phyloP scores from a whole-genome alignment of 1,284 basidiomycete genomes.

The Vanrija sp. region DNA sequence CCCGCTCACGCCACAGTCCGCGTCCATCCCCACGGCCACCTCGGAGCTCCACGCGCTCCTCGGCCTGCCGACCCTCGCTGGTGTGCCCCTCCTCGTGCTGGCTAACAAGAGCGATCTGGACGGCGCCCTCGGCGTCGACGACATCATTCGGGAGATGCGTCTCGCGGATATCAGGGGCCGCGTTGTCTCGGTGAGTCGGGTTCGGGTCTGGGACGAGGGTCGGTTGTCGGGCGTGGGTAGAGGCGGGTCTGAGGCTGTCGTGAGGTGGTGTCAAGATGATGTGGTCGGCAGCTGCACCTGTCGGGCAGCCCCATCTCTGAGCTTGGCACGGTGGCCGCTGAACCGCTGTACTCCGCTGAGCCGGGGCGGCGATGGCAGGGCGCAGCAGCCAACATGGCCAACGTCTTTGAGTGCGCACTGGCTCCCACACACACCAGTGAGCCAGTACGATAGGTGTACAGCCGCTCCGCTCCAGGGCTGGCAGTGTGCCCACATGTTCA shows the following conservation, averaged over 20 bases:
- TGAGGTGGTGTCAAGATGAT: too few relatives aligned
- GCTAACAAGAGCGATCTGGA: constrained; percentile 95
- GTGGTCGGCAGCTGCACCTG: too few relatives aligned
- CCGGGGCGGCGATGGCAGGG: too few relatives aligned
- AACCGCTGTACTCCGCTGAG: too few relatives aligned
- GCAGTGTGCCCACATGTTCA: too few relatives aligned
- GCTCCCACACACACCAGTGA: too few relatives aligned
- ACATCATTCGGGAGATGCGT: constrained; percentile 77
- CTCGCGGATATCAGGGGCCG: constrained; percentile 76
- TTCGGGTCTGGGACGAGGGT: not conserved
- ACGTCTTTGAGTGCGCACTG: too few relatives aligned
- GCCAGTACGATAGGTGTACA: too few relatives aligned
- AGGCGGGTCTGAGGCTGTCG: too few relatives aligned
- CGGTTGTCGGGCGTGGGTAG: too few relatives aligned
- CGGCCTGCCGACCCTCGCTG: constrained; percentile 64
- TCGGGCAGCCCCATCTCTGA: not conserved
- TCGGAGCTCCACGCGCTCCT: constrained; percentile 88
- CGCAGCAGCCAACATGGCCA: too few relatives aligned
- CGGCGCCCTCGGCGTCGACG: constrained; percentile 73
- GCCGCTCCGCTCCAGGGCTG: too few relatives aligned
- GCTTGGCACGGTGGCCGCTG: not conserved
- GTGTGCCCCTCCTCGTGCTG: constrained; percentile 84
- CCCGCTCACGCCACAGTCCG: constrained; percentile 53
- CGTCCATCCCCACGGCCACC: constrained; percentile 77
- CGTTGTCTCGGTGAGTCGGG: constrained; percentile 70